phyloP scores from a whole-genome alignment of 352 stramenopile genomes.

The Globisporangium sylvaticum region DNA sequence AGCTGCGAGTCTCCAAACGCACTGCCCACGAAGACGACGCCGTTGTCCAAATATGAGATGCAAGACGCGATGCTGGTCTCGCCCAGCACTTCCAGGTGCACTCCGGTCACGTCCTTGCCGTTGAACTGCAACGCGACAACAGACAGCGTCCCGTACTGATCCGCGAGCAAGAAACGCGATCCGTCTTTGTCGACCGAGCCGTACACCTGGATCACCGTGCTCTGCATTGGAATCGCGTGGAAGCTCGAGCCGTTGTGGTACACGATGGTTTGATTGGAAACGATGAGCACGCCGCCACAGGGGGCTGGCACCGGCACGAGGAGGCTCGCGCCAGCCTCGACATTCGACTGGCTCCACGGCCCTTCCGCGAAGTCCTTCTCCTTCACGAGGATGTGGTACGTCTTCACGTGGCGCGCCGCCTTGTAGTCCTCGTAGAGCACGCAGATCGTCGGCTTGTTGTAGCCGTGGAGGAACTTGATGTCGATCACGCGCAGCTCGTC shows the following conservation, averaged over 20 bases:
- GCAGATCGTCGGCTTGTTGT: slow-evolving; percentile 87
- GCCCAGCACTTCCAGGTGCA: slow-evolving; percentile 94
- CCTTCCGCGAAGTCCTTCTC: slow-evolving; percentile 89
- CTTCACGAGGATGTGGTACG: slow-evolving; percentile 87
- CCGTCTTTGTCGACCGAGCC: slow-evolving; percentile 85
- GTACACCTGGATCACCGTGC: slow-evolving; percentile 88
- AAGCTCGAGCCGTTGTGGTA: slow-evolving; percentile 89
- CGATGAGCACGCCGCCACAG: slow-evolving; percentile 85
- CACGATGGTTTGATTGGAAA: slow-evolving; percentile 90
- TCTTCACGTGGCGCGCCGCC: slow-evolving; percentile 88
- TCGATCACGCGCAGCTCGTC: slow-evolving; percentile 92
- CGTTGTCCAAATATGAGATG: slow-evolving; percentile 93
- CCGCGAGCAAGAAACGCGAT: slow-evolving; percentile 84
- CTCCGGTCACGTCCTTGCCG: slow-evolving; percentile 59
- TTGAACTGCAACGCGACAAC: slow-evolving; percentile 85
- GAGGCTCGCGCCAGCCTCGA: slow-evolving; percentile 83
- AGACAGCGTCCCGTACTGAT: slow-evolving; percentile 88
- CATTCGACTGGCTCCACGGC: slow-evolving; percentile 87
- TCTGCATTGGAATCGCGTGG: slow-evolving; percentile 90
- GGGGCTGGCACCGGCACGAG: slow-evolving; percentile 86
- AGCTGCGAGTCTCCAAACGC: slow-evolving; percentile 94
- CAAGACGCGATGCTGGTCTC: slow-evolving; percentile 89
- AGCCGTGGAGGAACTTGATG: slow-evolving; percentile 91
- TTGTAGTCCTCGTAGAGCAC: slow-evolving; percentile 92
- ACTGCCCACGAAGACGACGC: slow-evolving; percentile 94